Evolutionary conservation across 768 basidiomycete genomes (phyloP).

Genomic region (Asterophora lycoperdoides): DNA sequence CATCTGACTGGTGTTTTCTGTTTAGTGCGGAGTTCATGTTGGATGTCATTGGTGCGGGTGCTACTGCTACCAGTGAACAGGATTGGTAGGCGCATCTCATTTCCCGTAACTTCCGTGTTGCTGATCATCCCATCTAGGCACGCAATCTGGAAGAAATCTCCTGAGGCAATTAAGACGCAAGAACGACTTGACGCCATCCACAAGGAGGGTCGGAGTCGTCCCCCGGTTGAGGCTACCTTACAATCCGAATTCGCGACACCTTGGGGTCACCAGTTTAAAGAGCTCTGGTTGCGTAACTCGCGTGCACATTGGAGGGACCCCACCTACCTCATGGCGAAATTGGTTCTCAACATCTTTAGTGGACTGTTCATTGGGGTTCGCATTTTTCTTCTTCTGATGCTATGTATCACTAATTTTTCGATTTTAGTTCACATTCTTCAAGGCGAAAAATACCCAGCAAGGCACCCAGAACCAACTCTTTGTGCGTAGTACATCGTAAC

Average conservation of each 20-base stretch:
- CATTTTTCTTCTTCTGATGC: slow-evolving; percentile 16
- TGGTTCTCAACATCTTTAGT: slow-evolving; percentile 48
- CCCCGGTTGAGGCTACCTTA: slow-evolving; percentile 33
- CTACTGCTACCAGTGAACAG: slow-evolving; percentile 44
- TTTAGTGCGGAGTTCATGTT: slow-evolving; percentile 59
- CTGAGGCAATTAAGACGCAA: slow-evolving; percentile 29
- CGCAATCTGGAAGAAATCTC: slow-evolving; percentile 41
- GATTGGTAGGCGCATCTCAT: slow-evolving; percentile 51
- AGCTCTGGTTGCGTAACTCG: slow-evolving; percentile 41
- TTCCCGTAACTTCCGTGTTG: slow-evolving; percentile 33
- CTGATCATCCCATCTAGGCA: slow-evolving; percentile 11
- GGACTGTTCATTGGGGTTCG: slow-evolving; percentile 51
- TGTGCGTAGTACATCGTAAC: slow-evolving; percentile 31
- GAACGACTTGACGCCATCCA: slow-evolving; percentile 45
- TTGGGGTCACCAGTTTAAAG: slow-evolving; percentile 45
- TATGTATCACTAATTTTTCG: slow-evolving; percentile 10
- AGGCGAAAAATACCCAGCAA: slow-evolving; percentile 47
- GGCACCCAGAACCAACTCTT: slow-evolving; percentile 66
- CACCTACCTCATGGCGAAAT: slow-evolving; percentile 56
- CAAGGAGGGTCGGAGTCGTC: slow-evolving; percentile 43
- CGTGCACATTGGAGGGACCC: slow-evolving; percentile 54
- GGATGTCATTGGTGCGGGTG: slow-evolving; percentile 71
- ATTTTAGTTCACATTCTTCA: slow-evolving; percentile 55
- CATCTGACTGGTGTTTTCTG: slow-evolving; percentile 6
- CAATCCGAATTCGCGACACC: slow-evolving; percentile 47